Percentiles rank a stretch among this genome's conserved stretches.
phyloP scores from a whole-genome alignment of 2,329 filamentous ascomycete species.

The Ilyonectria sp. region DNA sequence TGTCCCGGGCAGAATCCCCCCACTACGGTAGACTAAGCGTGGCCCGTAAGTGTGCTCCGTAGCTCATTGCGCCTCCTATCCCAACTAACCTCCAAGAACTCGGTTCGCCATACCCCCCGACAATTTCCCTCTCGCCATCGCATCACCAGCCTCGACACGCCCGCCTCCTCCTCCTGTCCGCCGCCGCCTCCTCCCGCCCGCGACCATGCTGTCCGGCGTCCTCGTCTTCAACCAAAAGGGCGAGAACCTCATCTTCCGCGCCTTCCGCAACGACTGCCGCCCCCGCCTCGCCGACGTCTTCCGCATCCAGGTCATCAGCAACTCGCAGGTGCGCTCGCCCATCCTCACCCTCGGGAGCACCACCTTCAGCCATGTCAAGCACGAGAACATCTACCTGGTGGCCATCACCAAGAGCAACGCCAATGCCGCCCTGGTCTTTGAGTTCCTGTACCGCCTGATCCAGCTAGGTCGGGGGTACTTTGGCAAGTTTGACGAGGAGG shows the following conservation, averaged over 20 bases:
- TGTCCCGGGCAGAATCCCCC: constrained; percentile 32
- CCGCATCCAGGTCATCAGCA: constrained; percentile 99
- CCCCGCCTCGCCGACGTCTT: constrained; percentile 98
- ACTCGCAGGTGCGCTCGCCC: constrained; percentile 95
- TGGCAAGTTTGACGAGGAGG: constrained; percentile 99
- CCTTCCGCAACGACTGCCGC: constrained; percentile 98
- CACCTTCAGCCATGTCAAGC: constrained; percentile 99
- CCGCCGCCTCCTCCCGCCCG: constrained; percentile 22
- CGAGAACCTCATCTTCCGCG: constrained; percentile 99
- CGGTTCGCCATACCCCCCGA: neutral
- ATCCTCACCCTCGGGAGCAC: constrained; percentile 98
- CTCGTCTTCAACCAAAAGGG: constrained; percentile 99
- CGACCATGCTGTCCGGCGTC: constrained; percentile 93
- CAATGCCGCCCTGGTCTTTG: constrained; percentile 97
- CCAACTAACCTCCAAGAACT: neutral
- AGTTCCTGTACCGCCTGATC: constrained; percentile 95
- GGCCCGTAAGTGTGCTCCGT: constrained; percentile 5
- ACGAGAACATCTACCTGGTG: constrained; percentile 98
- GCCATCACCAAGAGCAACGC: constrained; percentile 99
- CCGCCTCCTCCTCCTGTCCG: neutral
- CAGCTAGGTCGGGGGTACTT: constrained; percentile 95
- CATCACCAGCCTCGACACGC: neutral
- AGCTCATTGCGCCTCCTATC: constrained; percentile 33
- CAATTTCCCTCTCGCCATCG: neutral
- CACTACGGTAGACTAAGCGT: constrained; percentile 22